A percentile compares a stretch with the other conserved stretches of the same genome.
phyloP scores from a whole-genome alignment of 2,329 filamentous ascomycete species.

The Cordyceps militaris region DNA sequence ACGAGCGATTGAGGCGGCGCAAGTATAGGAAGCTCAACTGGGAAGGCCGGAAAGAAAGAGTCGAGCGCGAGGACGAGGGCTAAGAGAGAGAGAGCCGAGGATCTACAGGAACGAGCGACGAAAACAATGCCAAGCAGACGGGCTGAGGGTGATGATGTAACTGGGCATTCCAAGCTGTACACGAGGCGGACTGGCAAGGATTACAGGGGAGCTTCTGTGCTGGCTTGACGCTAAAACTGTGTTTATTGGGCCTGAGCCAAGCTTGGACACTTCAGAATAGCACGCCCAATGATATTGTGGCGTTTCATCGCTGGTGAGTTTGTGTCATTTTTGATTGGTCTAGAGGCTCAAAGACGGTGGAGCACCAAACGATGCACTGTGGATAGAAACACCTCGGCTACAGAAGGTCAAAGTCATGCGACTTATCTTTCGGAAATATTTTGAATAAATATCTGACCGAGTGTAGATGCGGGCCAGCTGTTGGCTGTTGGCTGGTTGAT shows the following conservation, averaged over 20 bases:
- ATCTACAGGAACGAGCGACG: constrained; percentile 3
- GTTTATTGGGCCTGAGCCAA: neutral
- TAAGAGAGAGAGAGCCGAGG: neutral
- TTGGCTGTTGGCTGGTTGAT: too few relatives aligned
- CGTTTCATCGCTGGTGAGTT: neutral
- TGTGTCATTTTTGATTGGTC: neutral
- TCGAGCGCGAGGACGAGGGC: neutral
- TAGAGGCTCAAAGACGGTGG: neutral
- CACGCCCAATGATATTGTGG: neutral
- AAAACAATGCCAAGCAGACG: constrained; percentile 1
- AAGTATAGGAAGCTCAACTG: neutral
- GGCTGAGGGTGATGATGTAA: constrained; percentile 6
- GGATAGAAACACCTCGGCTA: too few relatives aligned
- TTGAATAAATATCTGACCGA: too few relatives aligned
- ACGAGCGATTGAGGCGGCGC: neutral
- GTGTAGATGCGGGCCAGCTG: too few relatives aligned
- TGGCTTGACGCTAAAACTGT: constrained; percentile 2
- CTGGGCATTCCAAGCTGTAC: too few relatives aligned
- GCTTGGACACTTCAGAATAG: neutral
- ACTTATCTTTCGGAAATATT: too few relatives aligned
- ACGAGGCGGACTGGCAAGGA: neutral
- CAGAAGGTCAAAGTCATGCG: too few relatives aligned
- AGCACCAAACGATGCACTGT: too few relatives aligned
- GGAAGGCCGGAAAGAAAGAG: neutral
- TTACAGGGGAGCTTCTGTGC: neutral